Evolutionary conservation across 345 rosid species (phyloP).

Genomic region (Xanthoceras sorbifolium): DNA sequence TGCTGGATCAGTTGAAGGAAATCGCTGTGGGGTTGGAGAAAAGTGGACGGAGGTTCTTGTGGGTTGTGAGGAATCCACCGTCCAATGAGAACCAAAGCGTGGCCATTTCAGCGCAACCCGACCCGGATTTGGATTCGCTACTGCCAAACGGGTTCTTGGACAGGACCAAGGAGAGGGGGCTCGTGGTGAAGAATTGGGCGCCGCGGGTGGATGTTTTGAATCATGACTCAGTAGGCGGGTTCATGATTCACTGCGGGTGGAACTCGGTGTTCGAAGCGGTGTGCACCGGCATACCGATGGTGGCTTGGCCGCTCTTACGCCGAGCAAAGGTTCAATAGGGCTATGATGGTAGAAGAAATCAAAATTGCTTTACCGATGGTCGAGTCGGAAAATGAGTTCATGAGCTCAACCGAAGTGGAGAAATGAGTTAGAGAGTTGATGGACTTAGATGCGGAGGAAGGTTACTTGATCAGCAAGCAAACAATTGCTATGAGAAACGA

Average conservation of each 20-base stretch:
- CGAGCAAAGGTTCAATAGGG: slow-evolving; percentile 45
- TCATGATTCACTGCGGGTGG: slow-evolving; percentile 39
- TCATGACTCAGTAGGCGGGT: slow-evolving; percentile 27
- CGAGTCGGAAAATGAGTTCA: slow-evolving; percentile 44
- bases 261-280: slow-evolving; percentile 37
- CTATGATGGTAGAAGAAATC: slow-evolving; percentile 54
- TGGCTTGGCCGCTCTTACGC: slow-evolving; percentile 58
- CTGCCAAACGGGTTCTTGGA: slow-evolving; percentile 51
- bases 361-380: slow-evolving; percentile 49
- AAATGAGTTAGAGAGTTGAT: slow-evolving; percentile 52
- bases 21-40: slow-evolving; percentile 56
- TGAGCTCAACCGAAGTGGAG: slow-evolving; percentile 51
- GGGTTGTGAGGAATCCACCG: slow-evolving; percentile 57
- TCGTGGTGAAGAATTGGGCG: slow-evolving; percentile 32
- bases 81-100: slow-evolving; percentile 16
- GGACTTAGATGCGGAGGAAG: slow-evolving; percentile 40
- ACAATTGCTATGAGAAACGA: slow-evolving; percentile 35
- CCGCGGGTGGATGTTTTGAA: slow-evolving; percentile 26
- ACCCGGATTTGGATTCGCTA: slow-evolving; percentile 32
- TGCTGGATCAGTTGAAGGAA: slow-evolving; percentile 35
- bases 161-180: slow-evolving; percentile 34
- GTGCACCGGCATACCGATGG: slow-evolving; percentile 43
- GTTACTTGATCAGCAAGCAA: slow-evolving; percentile 32
- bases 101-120: slow-evolving; percentile 3
- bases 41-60: slow-evolving; percentile 50